Base-by-base conservation (phyloP, 345 rosid genomes). In the Passiflora organensis region DNA sequence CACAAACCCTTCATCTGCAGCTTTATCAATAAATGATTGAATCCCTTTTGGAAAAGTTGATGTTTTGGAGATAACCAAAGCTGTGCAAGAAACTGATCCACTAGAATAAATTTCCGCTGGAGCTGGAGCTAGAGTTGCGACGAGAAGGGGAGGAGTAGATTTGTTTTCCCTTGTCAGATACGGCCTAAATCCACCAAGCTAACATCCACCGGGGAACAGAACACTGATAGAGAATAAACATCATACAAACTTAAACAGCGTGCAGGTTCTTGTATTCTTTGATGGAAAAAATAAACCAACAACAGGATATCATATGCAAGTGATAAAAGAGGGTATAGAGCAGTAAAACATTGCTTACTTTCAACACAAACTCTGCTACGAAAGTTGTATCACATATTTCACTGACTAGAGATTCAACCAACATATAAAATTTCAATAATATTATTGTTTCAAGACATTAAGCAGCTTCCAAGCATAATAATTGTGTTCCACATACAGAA, bases 141-240 rank as follows among this genome's bases (percentile, higher is more conserved):
- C 41, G 17, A 43, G 32, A 15, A 37, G 62, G 16, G 65, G 69
- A 53, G 78, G 64, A 32, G 78, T 68, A 70, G 79, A 50, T 63
- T 53, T 44, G 64, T 37, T 72, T 69, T 85, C 75, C 76, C 94
- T 77, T 25, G 53, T 66, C 58, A 85, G 62, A 48, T 83, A 81
- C 10, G 87, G 84, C 77, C 72, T 75, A 72, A 91, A 87, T 59
- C 84, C 94, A 62, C 70, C 76, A 20, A 87, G 86, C 97, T 87
- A 72, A 62, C 43, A 63, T 64, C 41, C 54, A 44, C 42, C 14
- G 19, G 39, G 21, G 52, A 21, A 25, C 43, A 45, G 20, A 41
- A 20, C 2, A 34, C 36, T 19, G 23, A 28, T 24, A 32, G 28
- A 15, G 12, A 10, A 46, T 22, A 48, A 42, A 56, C 38, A 15